phyloP scores from a whole-genome alignment of 495 filamentous ascomycete species.

The Talaromyces nanjingensis region DNA sequence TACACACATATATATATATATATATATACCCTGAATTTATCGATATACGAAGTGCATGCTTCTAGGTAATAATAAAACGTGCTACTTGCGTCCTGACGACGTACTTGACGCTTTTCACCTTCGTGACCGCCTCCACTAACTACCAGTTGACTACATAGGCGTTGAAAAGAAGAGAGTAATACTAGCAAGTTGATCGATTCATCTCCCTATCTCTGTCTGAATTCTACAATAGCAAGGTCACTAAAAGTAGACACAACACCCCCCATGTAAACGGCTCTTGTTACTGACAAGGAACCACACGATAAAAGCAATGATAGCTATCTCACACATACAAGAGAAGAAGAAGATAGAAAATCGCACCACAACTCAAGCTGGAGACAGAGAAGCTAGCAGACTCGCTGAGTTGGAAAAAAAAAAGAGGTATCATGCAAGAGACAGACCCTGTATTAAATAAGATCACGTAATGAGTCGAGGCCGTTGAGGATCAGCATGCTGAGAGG shows the following conservation, averaged over 20 bases:
- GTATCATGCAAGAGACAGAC: constrained; percentile 1
- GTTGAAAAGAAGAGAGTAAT: background rate
- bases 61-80: too few relatives aligned
- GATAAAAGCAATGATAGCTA: background rate
- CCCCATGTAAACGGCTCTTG: background rate
- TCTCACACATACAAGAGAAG: background rate
- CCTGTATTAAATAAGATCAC: background rate
- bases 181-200: background rate
- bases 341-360: background rate
- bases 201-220: background rate
- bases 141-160: too few relatives aligned
- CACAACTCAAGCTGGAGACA: background rate
- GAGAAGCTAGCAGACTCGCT: background rate
- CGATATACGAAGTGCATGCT: too few relatives aligned
- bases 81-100: too few relatives aligned
- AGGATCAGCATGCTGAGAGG: background rate
- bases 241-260: background rate
- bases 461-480: background rate
- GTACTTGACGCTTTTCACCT: too few relatives aligned
- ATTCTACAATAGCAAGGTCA: background rate
- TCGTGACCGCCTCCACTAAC: too few relatives aligned
- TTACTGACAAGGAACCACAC: background rate
- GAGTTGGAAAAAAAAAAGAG: background rate
- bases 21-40: too few relatives aligned
- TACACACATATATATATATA: too few relatives aligned